Conservation (phyloP, 2,329 filamentous ascomycete genomes). For the Fusarium luffae region DNA sequence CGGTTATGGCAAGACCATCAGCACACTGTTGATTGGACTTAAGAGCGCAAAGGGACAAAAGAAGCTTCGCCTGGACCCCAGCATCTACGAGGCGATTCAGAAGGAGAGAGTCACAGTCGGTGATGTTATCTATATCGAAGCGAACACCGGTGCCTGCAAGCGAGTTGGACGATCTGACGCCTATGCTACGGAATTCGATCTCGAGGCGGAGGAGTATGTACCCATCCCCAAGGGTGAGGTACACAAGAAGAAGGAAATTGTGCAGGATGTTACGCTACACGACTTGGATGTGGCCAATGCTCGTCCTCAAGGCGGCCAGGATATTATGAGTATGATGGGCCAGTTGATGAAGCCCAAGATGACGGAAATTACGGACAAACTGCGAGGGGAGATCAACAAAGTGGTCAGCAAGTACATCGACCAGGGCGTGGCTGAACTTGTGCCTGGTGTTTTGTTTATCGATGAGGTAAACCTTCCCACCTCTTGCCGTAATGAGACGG, state of each 20-base stretch:
- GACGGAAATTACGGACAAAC: constrained; percentile 98
- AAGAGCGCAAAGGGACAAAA: constrained; percentile 98
- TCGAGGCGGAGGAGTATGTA: constrained; percentile 98
- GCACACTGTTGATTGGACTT: constrained; percentile 90
- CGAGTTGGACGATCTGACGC: constrained; percentile 95
- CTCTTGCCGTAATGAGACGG: constrained; percentile 21
- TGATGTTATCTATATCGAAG: constrained; percentile 99
- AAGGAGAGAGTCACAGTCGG: constrained; percentile 96
- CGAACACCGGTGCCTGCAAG: constrained; percentile 98
- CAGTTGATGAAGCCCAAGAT: constrained; percentile 99
- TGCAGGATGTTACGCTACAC: constrained; percentile 97
- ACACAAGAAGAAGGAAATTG: constrained; percentile 99
- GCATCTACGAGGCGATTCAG: constrained; percentile 99
- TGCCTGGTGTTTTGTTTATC: constrained; percentile 98
- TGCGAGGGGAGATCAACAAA: constrained; percentile 97
- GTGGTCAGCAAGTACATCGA: constrained; percentile 99
- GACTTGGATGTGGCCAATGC: constrained; percentile 97
- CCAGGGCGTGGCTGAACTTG: constrained; percentile 95
- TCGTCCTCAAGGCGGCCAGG: constrained; percentile 93
- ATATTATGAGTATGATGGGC: constrained; percentile 99
- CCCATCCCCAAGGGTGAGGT: constrained; percentile 99
- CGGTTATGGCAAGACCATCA: constrained; percentile 97
- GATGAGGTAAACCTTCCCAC: constrained; percentile 77
- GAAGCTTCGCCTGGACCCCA: constrained; percentile 95
- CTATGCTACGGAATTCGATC: constrained; percentile 97